Base-by-base conservation (phyloP, 2,329 filamentous ascomycete species). In the Beauveria pseudobassiana region DNA sequence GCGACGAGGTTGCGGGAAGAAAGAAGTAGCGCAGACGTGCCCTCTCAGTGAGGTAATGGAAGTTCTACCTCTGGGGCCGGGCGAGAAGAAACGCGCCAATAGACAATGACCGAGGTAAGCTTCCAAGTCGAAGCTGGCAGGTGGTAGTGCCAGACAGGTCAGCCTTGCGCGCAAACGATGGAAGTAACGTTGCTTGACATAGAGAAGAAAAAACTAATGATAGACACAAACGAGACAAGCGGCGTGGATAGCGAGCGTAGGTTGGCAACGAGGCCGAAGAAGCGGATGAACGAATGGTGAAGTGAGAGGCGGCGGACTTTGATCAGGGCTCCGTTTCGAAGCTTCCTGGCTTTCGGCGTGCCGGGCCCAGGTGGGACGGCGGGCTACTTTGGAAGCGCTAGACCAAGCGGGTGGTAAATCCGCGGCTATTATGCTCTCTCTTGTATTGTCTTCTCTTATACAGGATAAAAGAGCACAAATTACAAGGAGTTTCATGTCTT, bases 351-450 rank as follows among this genome's bases (percentile, higher is more conserved):
- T 22, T 51, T 59, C 57, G 57, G 57, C 57, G 48, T 24, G 48
- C 57, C 57, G 57, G 57, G 57, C 46, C 52, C 57, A 38, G 56
- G 49, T 59, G 48, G 46, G 48, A 42, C 48, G 46, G 30, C 34
- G 46, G 43, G 49, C 49, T 52, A 38, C 49, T n/a, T 30, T 20
- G 28, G n/a, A 28, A 52, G 49, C 28, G 49, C 49, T 52, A 54
- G 51, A 38, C 12, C 51, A 38, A 38, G 34, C 34, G 34, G 14
- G 14, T 38, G 34, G 34, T 38, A 38, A 38, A 38, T 38, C 34
- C 34, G 34, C 34, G 34, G 34, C 34, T 38, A 38, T 38, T 38
- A 38, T 38, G 12, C 34, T 38, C 34, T 28, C 26, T 38, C 34
- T 38, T 38, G 12, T 38, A 38, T 16, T 38, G 34, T 16, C 34